Percentiles rank a stretch among this genome's conserved stretches.
These are phyloP conservation scores for Solanum rostratum DNA, from an alignment of 257 asterid genomes.

Conservation along the genomic window DNA sequence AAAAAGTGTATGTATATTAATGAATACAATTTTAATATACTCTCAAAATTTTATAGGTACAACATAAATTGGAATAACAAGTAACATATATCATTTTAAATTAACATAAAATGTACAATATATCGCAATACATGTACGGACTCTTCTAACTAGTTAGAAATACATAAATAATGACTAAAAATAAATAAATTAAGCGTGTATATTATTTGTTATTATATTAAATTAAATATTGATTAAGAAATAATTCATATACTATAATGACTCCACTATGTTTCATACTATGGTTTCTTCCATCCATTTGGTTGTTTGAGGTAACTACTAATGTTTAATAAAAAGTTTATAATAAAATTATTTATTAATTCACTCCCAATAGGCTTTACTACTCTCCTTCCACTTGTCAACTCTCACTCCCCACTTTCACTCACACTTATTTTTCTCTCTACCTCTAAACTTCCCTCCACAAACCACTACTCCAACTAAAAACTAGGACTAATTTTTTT, in stretches of 20 bases:
- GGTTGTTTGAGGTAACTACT: not conserved
- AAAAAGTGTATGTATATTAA: no score
- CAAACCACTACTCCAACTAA: conserved; percentile 6
- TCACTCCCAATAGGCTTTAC: not conserved
- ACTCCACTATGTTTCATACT: not conserved
- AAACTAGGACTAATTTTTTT: conserved; percentile 3
- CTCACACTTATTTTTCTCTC: conserved; percentile 6
- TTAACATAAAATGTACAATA: no score
- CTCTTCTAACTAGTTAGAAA: not conserved
- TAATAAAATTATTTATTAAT: not conserved
- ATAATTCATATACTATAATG: not conserved
- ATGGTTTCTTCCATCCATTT: not conserved
- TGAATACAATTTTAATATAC: no score
- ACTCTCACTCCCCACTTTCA: not conserved
- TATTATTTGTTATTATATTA: not conserved
- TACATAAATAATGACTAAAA: not conserved
- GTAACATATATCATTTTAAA: no score
- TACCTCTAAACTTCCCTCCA: conserved; percentile 6
- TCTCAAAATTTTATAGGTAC: no score
- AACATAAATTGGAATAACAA: no score
- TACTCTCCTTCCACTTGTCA: conserved; percentile 7
- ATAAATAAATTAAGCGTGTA: not conserved
- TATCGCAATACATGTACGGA: no score
- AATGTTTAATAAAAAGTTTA: not conserved
- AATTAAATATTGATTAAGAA: not conserved